These are phyloP conservation scores for Tylopilus sp. DNA, from an alignment of 1,284 basidiomycete species.

Conservation along the genomic window DNA sequence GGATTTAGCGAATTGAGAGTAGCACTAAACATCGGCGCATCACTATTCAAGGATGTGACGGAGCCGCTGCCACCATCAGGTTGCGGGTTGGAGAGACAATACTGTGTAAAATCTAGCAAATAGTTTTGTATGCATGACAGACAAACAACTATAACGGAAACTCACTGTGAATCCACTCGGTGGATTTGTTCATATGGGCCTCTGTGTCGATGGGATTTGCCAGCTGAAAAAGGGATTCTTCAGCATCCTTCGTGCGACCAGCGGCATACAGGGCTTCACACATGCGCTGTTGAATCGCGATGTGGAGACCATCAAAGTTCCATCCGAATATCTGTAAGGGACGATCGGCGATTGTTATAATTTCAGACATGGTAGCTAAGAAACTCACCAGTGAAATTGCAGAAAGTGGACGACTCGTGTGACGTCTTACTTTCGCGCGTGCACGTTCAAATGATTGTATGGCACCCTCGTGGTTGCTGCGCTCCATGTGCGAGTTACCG, in stretches of 20 bases:
- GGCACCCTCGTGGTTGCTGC: background rate
- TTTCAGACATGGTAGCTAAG: too few relatives aligned
- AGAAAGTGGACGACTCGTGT: background rate
- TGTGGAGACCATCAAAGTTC: background rate
- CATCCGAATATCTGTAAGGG: background rate
- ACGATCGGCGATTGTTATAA: too few relatives aligned
- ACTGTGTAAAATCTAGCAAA: background rate
- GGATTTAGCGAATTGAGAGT: background rate
- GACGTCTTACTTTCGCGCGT: background rate
- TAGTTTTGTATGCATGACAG: background rate
- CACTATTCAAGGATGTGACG: background rate
- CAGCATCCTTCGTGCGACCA: background rate
- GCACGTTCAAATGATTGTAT: background rate
- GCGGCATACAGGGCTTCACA: background rate
- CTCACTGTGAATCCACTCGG: background rate
- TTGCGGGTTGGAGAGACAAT: background rate
- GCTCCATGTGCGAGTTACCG: background rate
- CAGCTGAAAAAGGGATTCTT: background rate
- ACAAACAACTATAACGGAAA: background rate
- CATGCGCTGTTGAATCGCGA: background rate
- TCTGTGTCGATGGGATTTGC: background rate
- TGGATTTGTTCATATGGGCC: background rate
- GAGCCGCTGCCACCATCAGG: background rate
- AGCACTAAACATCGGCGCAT: too few relatives aligned
- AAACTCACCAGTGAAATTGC: background rate